Conservation (phyloP, 78 protist genomes). For the Dictyostelium purpureum region DNA sequence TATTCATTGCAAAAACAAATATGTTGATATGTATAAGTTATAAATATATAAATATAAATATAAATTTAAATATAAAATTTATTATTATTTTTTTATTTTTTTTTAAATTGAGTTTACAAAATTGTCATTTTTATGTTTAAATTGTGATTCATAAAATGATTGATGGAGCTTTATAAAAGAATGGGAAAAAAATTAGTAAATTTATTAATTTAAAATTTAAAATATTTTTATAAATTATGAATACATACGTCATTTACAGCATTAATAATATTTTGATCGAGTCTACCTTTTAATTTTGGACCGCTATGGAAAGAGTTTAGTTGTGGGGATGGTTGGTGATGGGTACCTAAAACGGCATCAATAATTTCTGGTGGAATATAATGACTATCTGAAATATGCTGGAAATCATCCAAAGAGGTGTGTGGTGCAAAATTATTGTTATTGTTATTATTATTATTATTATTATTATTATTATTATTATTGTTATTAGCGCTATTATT, state of each 20-base stretch:
- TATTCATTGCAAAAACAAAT: no score
- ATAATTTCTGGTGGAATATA: constrained; percentile 21
- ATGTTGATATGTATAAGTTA: no score
- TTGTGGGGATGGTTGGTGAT: background rate
- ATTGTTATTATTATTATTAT: background rate
- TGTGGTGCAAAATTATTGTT: background rate
- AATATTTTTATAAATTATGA: background rate
- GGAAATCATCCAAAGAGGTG: constrained; percentile 19
- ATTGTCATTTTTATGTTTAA: background rate
- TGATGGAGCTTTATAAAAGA: background rate
- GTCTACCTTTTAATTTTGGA: background rate
- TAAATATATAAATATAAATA: no score
- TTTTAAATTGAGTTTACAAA: constrained; percentile 14
- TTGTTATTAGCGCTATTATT: no score
- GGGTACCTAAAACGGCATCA: constrained; percentile 5
- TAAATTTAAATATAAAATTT: no score
- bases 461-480: background rate
- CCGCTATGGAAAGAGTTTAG: no score
- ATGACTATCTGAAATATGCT: constrained; percentile 2
- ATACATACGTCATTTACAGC: constrained; percentile 18
- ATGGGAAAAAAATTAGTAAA: background rate
- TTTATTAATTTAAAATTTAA: background rate
- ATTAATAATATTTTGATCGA: constrained; percentile 22
- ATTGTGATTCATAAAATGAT: constrained; percentile 27
- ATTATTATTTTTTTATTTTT: no score